Conservation (phyloP, 2,329 filamentous ascomycete genomes). For the Gnomoniopsis sp. region DNA sequence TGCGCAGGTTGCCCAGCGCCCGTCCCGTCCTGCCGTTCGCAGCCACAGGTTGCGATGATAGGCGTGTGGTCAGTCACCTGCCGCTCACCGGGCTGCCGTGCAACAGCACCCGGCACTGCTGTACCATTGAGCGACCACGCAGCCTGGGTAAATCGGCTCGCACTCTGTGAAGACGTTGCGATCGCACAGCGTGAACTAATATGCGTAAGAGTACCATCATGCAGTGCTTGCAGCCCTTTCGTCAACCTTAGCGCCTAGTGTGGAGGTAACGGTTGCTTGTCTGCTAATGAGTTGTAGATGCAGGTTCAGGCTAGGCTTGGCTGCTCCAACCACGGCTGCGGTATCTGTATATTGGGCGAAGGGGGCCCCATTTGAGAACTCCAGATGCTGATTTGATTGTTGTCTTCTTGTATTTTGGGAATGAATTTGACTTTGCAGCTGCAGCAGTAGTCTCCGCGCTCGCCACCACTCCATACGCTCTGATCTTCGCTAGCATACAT, state of each 20-base stretch:
- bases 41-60: background rate
- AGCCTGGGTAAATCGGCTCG: background rate
- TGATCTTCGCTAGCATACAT: constrained; percentile 6
- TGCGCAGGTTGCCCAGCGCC: background rate
- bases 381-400: background rate
- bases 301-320: background rate
- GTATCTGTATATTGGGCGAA: background rate
- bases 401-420: background rate
- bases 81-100: constrained; percentile 5
- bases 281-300: background rate
- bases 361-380: background rate
- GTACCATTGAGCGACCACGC: background rate
- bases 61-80: constrained; percentile 7
- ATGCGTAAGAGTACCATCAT: background rate
- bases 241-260: background rate
- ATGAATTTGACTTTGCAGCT: background rate
- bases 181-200: background rate
- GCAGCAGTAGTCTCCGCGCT: background rate
- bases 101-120: background rate
- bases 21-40: background rate
- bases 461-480: background rate
- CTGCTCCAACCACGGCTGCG: background rate
- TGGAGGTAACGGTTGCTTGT: background rate
- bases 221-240: background rate
- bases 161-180: background rate